Evolutionary conservation across 768 basidiomycete species (phyloP).

Genomic region (Mycena olivaceomarginata): DNA sequence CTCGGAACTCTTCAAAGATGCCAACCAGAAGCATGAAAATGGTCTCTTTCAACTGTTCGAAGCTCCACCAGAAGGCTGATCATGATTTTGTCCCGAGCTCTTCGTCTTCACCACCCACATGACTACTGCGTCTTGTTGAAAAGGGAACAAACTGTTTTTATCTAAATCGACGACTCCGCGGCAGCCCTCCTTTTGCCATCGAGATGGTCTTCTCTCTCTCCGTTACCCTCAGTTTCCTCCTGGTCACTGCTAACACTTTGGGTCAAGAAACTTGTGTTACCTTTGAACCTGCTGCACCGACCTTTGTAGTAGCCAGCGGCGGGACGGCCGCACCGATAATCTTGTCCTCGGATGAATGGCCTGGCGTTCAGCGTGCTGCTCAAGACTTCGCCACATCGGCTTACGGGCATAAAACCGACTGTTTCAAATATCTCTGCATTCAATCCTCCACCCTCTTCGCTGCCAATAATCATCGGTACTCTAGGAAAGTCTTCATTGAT

Average conservation of each 20-base stretch:
- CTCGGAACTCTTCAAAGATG: no score
- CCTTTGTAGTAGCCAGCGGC: slow-evolving; percentile 66
- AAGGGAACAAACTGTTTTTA: neutral
- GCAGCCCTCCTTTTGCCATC: neutral
- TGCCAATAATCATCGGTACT: slow-evolving; percentile 3
- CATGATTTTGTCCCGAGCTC: neutral
- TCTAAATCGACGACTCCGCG: no score
- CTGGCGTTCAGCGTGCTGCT: slow-evolving; percentile 78
- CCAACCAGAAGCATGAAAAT: no score
- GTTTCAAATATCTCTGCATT: slow-evolving; percentile 68
- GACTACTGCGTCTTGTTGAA: neutral
- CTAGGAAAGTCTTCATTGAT: no score
- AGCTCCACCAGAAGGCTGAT: no score
- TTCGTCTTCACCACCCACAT: slow-evolving; percentile 4
- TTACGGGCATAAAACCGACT: slow-evolving; percentile 57
- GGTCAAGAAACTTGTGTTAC: slow-evolving; percentile 70
- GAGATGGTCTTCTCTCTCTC: slow-evolving; percentile 14
- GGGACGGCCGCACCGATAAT: slow-evolving; percentile 69
- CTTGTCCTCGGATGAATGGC: slow-evolving; percentile 75
- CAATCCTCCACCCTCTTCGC: slow-evolving; percentile 51
- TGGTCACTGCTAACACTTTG: slow-evolving; percentile 58
- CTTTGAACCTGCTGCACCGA: slow-evolving; percentile 59
- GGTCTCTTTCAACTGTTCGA: no score
- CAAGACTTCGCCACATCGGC: slow-evolving; percentile 73
- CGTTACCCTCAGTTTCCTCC: slow-evolving; percentile 7